Evolutionary conservation across 352 stramenopile species (phyloP), one percentile per base, ranked within the genome.

Genomic region (Pythium sp.): DNA sequence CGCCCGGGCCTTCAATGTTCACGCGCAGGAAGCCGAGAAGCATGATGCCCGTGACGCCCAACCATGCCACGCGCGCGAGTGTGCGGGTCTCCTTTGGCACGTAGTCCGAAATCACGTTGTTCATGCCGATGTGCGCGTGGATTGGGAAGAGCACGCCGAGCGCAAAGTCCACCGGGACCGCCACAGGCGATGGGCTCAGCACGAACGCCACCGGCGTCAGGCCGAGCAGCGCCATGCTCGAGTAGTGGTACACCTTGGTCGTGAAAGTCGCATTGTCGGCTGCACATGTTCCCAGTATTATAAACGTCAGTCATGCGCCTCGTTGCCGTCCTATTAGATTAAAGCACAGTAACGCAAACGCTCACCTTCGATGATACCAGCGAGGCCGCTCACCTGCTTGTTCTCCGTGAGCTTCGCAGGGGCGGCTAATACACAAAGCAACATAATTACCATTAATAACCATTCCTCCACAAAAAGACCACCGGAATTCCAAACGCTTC

Each of bases 61-160:
- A 74, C 76, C 84, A 83, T 57, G 72, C 82, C 47, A 93, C 64
- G 70, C 90, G 86, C 58, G 69, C 77, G 9, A 92, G 72, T 65
- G 81, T 84, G 57, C 76, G 72, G 60, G 69, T 51, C n/a, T 68
- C 65, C 76, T 97, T 97, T 32, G 95, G 93, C 68, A 97, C 91
- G 76, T 98, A 98, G 80, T 98, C 95, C 41, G 90, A 96, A 58
- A 94, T 90, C 64, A 98, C 93, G 74, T 96, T 92, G 83, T 98
- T 98, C 79, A 98, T 90, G 58, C 95, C 93, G 58, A 98, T 96
- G 82, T 97, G 95, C 38, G 80, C 81, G 77, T 98, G 95, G 47
- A 94, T 78, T 3, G 93, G 84, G 71, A 98, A 83, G 54, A 94
- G 79, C 49, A 89, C 81, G 53, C 89, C 82, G 18, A 98, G 70